Percentiles rank a stretch among this genome's conserved stretches.
Conservation (phyloP, 225 moss, liverwort and hornwort genomes). For the Sphagnum tenellum region DNA sequence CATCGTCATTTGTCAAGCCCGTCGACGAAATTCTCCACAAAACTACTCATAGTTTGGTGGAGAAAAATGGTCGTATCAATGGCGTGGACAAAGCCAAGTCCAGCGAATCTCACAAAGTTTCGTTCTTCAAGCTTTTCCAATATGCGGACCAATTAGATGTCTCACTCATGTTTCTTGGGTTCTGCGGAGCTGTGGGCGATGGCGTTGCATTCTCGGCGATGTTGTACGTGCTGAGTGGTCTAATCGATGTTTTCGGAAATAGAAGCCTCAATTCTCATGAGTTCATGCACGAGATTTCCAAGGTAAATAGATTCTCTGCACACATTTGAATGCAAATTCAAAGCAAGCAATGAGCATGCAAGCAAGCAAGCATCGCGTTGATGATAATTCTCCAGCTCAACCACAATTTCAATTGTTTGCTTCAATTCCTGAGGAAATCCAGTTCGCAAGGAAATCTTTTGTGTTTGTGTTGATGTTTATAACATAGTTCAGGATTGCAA, state of each 20-base stretch:
- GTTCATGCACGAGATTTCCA: conserved; percentile 17
- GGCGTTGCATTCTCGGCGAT: conserved; percentile 25
- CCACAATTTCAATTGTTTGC: not conserved
- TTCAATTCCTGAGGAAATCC: not conserved
- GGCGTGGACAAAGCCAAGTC: no score
- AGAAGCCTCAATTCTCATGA: conserved; percentile 5
- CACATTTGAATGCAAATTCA: no score
- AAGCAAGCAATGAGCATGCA: no score
- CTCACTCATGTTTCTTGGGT: conserved; percentile 24
- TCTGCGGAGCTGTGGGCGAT: conserved; percentile 35
- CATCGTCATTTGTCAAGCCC: no score
- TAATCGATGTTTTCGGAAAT: conserved; percentile 30
- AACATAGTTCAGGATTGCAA: not conserved
- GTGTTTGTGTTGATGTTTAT: no score
- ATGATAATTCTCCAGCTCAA: no score
- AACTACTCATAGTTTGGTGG: no score
- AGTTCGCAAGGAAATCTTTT: not conserved
- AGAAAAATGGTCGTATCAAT: no score
- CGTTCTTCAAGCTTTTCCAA: conserved; percentile 32
- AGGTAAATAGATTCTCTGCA: conserved; percentile 14
- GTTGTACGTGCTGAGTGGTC: conserved; percentile 14
- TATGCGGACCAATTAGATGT: conserved; percentile 22
- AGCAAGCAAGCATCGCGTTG: no score
- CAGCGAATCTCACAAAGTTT: conserved; percentile 6
- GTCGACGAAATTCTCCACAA: no score